Evolutionary conservation across 2,329 filamentous ascomycete species (phyloP).

Genomic region (Coleophoma crateriformis): DNA sequence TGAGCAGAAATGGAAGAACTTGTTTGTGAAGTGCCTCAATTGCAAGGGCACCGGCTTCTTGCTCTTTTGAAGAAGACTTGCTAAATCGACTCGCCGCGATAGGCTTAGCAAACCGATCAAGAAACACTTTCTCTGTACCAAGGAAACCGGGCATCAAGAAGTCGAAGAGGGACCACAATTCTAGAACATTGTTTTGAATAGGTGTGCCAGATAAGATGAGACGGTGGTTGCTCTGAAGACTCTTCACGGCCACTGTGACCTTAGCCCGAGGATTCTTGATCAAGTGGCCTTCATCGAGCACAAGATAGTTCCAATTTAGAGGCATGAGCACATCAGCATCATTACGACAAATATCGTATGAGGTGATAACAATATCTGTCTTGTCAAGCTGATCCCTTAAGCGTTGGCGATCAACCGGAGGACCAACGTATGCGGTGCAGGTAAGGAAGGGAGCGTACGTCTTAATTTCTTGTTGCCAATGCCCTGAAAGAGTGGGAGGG

Average conservation of each 20-base stretch:
- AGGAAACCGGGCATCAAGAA: slow-evolving; percentile 99
- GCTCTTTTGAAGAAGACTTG: slow-evolving; percentile 97
- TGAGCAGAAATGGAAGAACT: slow-evolving; percentile 90
- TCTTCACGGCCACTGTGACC: slow-evolving; percentile 89
- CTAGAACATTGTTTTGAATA: slow-evolving; percentile 95
- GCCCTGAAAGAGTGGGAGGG: slow-evolving; percentile 90
- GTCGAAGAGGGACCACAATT: slow-evolving; percentile 96
- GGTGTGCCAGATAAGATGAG: slow-evolving; percentile 95
- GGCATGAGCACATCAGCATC: slow-evolving; percentile 80
- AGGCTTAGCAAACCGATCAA: slow-evolving; percentile 87
- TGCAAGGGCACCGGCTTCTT: slow-evolving; percentile 91
- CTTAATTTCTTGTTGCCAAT: slow-evolving; percentile 98
- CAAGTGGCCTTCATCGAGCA: slow-evolving; percentile 93
- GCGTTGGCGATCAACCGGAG: slow-evolving; percentile 71
- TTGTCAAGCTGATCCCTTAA: slow-evolving; percentile 64
- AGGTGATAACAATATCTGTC: slow-evolving; percentile 93
- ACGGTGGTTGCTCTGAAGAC: slow-evolving; percentile 83
- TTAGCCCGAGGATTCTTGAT: slow-evolving; percentile 99
- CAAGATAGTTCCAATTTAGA: slow-evolving; percentile 94
- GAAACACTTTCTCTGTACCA: slow-evolving; percentile 88
- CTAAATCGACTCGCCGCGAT: slow-evolving; percentile 90
- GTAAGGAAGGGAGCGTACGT: slow-evolving; percentile 92
- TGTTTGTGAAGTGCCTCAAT: slow-evolving; percentile 99
- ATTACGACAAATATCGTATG: slow-evolving; percentile 96
- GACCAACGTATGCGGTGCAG: slow-evolving; percentile 86